phyloP scores from a whole-genome alignment of 169 alveolate species.

The Cryptosporidium muris region DNA sequence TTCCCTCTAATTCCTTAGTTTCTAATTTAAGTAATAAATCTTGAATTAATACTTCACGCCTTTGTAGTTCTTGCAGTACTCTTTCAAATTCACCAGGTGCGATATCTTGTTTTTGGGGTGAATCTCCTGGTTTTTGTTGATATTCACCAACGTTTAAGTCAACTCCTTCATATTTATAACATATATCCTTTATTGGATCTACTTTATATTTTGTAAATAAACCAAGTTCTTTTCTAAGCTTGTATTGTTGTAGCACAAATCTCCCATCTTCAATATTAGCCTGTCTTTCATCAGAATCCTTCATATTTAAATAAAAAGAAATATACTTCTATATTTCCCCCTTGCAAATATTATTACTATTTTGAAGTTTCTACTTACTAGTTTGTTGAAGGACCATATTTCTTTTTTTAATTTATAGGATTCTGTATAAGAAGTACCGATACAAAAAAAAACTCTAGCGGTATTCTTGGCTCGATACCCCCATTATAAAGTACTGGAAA shows the following conservation, averaged over 20 bases:
- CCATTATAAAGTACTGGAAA: no score
- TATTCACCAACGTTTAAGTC: not conserved
- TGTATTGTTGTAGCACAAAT: conserved; percentile 38
- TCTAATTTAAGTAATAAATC: conserved; percentile 37
- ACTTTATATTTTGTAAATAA: not conserved
- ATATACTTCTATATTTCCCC: not conserved
- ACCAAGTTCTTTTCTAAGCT: conserved; percentile 24
- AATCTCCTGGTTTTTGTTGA: not conserved
- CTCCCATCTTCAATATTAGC: conserved; percentile 8
- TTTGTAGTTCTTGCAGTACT: conserved; percentile 39
- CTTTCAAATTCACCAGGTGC: conserved; percentile 37
- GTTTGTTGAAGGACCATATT: no score
- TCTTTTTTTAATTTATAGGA: no score
- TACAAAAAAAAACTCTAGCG: no score
- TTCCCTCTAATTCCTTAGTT: conserved; percentile 18
- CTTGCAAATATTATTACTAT: not conserved
- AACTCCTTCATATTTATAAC: conserved; percentile 17
- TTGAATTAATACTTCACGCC: conserved; percentile 64
- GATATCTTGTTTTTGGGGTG: not conserved
- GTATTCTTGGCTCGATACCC: no score
- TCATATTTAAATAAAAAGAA: not conserved
- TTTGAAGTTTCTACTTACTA: no score
- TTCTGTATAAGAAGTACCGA: no score
- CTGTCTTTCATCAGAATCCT: conserved; percentile 2
- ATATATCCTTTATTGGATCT: conserved; percentile 1